Evolutionary conservation across 306 rosid species (phyloP).

Genomic region (Gillenia trifoliata): DNA sequence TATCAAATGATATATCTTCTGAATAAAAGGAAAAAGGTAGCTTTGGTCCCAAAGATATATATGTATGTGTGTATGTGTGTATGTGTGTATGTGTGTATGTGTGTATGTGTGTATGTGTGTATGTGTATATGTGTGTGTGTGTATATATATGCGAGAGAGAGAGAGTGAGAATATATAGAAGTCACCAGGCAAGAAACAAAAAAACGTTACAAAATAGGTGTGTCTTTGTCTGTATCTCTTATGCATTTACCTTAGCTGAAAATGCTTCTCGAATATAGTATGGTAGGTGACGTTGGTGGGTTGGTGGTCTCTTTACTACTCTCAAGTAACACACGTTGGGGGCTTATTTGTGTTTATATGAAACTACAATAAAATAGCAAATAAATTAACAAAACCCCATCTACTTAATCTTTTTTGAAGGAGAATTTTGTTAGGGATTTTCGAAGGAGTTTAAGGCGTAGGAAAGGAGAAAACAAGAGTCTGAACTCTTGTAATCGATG

Average conservation of each 20-base stretch:
- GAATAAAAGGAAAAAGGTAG: not conserved
- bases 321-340: not conserved
- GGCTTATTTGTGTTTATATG: too few relatives aligned
- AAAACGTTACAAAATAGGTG: not conserved
- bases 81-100: too few relatives aligned
- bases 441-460: not conserved
- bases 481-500: not conserved
- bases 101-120: too few relatives aligned
- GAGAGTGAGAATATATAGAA: not conserved
- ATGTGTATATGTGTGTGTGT: too few relatives aligned
- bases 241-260: not conserved
- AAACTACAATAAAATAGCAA: not conserved
- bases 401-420: too few relatives aligned
- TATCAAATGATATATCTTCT: not conserved
- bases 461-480: not conserved
- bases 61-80: accelerated
- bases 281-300: not conserved
- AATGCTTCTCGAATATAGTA: not conserved
- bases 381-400: too few relatives aligned
- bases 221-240: not conserved
- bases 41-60: not conserved
- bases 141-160: too few relatives aligned
- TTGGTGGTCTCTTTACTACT: not conserved
- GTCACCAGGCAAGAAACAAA: not conserved
- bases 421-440: too few relatives aligned